Conservation (phyloP, 768 basidiomycete species). For the Auricularia sp. region DNA sequence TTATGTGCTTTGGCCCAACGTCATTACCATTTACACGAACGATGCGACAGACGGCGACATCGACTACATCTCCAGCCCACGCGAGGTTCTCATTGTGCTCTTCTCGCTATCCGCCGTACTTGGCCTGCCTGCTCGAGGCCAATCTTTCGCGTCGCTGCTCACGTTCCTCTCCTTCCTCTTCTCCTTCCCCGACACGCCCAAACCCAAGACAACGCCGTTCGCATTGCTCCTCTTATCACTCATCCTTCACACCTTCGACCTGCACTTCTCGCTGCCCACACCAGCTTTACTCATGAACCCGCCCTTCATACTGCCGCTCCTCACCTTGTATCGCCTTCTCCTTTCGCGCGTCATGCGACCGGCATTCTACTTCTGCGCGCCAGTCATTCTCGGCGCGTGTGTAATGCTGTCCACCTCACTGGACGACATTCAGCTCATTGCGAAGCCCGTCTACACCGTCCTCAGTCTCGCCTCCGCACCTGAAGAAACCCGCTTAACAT, state of each 20-base stretch:
- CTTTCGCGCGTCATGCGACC: not conserved
- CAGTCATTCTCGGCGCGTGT: not conserved
- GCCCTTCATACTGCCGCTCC: not conserved
- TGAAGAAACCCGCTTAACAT: slow-evolving; percentile 35
- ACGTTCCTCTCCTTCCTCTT: slow-evolving; percentile 36
- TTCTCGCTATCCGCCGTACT: slow-evolving; percentile 30
- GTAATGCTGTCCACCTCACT: slow-evolving; percentile 39
- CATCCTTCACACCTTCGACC: slow-evolving; percentile 27
- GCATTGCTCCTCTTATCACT: slow-evolving; percentile 41
- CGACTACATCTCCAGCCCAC: slow-evolving; percentile 11
- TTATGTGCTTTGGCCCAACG: not conserved
- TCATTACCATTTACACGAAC: not conserved
- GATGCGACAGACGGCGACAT: not conserved
- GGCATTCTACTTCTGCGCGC: not conserved
- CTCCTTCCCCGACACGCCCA: slow-evolving; percentile 32
- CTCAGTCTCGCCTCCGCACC: slow-evolving; percentile 27
- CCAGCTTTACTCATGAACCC: not conserved
- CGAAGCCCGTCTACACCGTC: slow-evolving; percentile 6
- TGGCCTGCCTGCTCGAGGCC: slow-evolving; percentile 23
- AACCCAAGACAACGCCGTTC: slow-evolving; percentile 36
- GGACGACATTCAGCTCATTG: slow-evolving; percentile 24
- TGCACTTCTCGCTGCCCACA: not conserved
- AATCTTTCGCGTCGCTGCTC: slow-evolving; percentile 29
- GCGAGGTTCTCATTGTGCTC: slow-evolving; percentile 30
- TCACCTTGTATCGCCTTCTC: not conserved